phyloP scores from a whole-genome alignment of 257 asterid species.

The Linderniella brevidens region DNA sequence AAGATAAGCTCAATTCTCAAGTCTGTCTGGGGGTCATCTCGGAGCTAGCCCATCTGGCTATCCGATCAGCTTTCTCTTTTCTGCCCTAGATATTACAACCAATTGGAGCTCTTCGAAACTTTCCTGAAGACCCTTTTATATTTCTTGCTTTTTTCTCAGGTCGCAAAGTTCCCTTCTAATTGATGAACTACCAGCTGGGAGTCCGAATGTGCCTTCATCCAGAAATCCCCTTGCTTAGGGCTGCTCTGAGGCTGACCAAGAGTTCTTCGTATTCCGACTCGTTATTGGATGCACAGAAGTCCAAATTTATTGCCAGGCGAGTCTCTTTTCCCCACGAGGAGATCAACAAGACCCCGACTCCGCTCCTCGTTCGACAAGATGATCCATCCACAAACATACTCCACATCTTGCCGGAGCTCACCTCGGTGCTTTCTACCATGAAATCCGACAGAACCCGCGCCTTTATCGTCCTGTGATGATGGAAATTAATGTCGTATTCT shows the following conservation, averaged over 20 bases:
- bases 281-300: neutral
- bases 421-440: neutral
- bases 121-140: too few relatives aligned
- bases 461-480: neutral
- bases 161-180: neutral
- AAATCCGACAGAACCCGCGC: neutral
- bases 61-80: too few relatives aligned
- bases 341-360: neutral
- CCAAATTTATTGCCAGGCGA: neutral
- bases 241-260: too few relatives aligned
- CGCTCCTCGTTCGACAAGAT: neutral
- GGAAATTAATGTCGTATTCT: neutral
- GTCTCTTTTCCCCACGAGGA: neutral
- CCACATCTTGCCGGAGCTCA: neutral
- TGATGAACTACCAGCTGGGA: neutral
- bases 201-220: neutral
- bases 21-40: too few relatives aligned
- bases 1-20: too few relatives aligned
- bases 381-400: neutral
- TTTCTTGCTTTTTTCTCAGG: neutral
- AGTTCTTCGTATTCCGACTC: neutral
- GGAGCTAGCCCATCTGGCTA: too few relatives aligned
- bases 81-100: neutral
- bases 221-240: neutral
- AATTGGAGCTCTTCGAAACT: neutral